Base-by-base conservation (phyloP, 345 rosid genomes). In the Brassica juncea region DNA sequence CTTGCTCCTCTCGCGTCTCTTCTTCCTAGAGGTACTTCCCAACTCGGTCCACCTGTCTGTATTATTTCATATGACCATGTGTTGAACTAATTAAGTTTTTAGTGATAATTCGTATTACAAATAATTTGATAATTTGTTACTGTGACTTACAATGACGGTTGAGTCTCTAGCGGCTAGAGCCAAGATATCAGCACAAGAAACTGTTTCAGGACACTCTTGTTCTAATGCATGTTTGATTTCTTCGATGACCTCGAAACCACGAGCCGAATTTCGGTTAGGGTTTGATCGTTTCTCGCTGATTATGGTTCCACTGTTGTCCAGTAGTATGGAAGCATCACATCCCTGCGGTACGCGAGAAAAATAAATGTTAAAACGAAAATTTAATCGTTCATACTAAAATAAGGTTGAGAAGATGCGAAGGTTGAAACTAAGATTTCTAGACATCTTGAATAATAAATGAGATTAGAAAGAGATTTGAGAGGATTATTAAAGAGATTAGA, bases 161-260 rank as follows among this genome's bases (percentile, higher is more conserved):
- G 98, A 94, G 81, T 94, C 98, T 86, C 98, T 89, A 60, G 97
- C 97, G 64, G 89, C 94, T 35, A 94, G 71, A 66, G 95, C 88
- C 84, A 94, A 8, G 14, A 88, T 85, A 84, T 92, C 97, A 42
- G 98, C 95, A 57, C 97, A 94, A 54, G 98, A 94, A 16, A 94
- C 96, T 1, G 87, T 92, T 12, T 83, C 72, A 65, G 97, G 96
- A 67, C 97, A 92, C 77, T 79, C 96, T 71, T 87, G 85, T 80
- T 90, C 98, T 11, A 92, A 66, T 47, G 93, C 98, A 52, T 82
- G 68, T 75, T 94, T 94, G 71, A 94, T 90, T 72, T 86, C 89
- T 42, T 94, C 94, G n/a, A 94, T 68, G 61, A 92, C 89, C 82
- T 94, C 94, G 27, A 92, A 92, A 19, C 96, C 96, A 77, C 97